Percentiles rank a stretch among this genome's conserved stretches.
These are phyloP conservation scores for Alternaria sp. DNA, from an alignment of 2,329 filamentous ascomycete species.

Conservation along the genomic window DNA sequence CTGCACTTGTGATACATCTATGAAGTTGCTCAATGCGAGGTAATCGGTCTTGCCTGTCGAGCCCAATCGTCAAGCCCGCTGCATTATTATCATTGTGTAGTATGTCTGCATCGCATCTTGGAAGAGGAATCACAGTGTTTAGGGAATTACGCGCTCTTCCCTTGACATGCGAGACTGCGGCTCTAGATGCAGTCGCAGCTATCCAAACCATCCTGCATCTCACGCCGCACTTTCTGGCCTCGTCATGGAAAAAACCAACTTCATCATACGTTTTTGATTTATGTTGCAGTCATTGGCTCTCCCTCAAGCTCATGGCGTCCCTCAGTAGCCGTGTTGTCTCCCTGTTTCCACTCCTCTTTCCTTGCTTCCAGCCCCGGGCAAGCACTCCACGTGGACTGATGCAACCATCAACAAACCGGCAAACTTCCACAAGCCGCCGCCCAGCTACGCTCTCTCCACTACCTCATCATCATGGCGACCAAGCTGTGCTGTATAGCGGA, in stretches of 20 bases:
- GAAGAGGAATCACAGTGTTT: neutral
- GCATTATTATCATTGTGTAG: neutral
- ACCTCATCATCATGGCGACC: constrained; percentile 37
- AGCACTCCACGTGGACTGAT: constrained; percentile 12
- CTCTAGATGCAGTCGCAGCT: neutral
- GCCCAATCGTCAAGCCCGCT: neutral
- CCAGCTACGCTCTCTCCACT: neutral
- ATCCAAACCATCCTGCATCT: neutral
- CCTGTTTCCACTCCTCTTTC: neutral
- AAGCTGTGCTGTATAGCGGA: constrained; percentile 48
- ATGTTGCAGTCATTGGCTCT: neutral
- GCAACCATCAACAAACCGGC: constrained; percentile 11
- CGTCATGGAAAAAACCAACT: neutral
- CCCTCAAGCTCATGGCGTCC: neutral
- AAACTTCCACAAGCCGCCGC: neutral
- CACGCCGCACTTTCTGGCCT: neutral
- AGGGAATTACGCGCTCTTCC: neutral
- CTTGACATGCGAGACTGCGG: neutral
- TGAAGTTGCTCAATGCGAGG: neutral
- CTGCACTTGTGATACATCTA: neutral
- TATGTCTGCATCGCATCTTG: neutral
- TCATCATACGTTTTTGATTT: neutral
- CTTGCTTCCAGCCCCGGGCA: neutral
- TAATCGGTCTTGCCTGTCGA: neutral
- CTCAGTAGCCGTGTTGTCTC: neutral